phyloP scores from a whole-genome alignment of 768 basidiomycete species.

The Trametes elegans region DNA sequence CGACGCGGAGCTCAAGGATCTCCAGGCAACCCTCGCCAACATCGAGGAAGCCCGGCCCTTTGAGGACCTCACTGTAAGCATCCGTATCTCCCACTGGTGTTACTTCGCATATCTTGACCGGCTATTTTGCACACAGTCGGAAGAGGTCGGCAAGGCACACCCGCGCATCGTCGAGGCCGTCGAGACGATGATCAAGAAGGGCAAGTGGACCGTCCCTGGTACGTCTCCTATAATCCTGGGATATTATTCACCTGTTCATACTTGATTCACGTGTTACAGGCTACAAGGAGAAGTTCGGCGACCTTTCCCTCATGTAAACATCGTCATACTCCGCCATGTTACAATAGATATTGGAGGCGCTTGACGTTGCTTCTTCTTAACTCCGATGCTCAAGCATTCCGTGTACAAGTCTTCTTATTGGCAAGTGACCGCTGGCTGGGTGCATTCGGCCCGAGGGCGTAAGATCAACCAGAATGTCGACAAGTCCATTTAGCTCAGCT shows the following conservation, averaged over 20 bases:
- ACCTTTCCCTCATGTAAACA: slow-evolving; percentile 84
- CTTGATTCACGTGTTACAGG: slow-evolving; percentile 38
- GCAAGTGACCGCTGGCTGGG: too few species aligned
- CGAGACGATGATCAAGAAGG: slow-evolving; percentile 94
- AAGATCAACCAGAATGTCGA: too few species aligned
- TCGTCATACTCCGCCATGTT: not conserved
- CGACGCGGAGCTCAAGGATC: slow-evolving; percentile 84
- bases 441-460: too few species aligned
- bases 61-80: slow-evolving; percentile 90
- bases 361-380: slow-evolving; percentile 16
- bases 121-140: slow-evolving; percentile 48
- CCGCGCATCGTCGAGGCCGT: slow-evolving; percentile 89
- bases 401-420: too few species aligned
- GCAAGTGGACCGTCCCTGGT: slow-evolving; percentile 98
- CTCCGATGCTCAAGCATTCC: not conserved
- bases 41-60: slow-evolving; percentile 97
- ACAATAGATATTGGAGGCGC: slow-evolving; percentile 20
- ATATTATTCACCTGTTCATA: slow-evolving; percentile 4
- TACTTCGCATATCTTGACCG: too few species aligned
- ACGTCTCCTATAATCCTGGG: slow-evolving; percentile 22
- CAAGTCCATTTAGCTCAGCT: too few species aligned
- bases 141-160: slow-evolving; percentile 89
- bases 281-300: slow-evolving; percentile 96
- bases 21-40: slow-evolving; percentile 92
- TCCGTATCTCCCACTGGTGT: not conserved